Conservation (phyloP, 139 green algal species). For the Micractinium sp. region DNA sequence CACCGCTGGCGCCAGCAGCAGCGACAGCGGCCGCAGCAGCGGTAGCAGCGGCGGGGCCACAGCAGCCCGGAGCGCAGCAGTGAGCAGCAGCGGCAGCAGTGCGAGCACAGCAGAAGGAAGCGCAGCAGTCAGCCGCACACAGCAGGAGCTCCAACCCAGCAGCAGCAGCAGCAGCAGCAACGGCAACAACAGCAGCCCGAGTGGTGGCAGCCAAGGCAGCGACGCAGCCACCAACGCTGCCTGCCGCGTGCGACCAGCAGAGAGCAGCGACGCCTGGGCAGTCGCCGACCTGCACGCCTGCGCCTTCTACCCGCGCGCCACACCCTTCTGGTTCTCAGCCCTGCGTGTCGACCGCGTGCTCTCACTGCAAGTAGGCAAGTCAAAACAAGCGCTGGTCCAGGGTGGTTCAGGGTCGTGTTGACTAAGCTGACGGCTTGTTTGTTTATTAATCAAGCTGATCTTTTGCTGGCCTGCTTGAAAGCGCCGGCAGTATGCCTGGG, state of each 20-base stretch:
- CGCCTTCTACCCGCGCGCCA: slow-evolving; percentile 37
- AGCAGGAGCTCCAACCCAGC: neutral
- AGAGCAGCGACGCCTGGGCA: slow-evolving; percentile 40
- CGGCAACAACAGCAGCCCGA: neutral
- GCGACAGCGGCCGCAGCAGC: too few species aligned
- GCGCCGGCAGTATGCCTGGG: too few species aligned
- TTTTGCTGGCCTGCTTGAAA: too few species aligned
- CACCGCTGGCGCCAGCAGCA: too few species aligned
- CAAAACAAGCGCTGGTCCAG: neutral
- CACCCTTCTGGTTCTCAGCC: neutral
- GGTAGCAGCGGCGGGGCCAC: too few species aligned
- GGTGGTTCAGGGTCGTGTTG: neutral
- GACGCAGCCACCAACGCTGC: neutral
- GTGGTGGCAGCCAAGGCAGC: neutral
- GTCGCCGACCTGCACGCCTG: slow-evolving; percentile 45
- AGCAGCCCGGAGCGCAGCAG: too few species aligned
- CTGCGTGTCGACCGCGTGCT: slow-evolving; percentile 48
- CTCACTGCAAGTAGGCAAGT: slow-evolving; percentile 33
- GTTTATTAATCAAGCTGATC: neutral
- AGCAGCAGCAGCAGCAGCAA: slow-evolving; percentile 13
- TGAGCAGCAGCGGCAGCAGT: too few species aligned
- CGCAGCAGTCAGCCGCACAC: too few species aligned
- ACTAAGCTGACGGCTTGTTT: neutral
- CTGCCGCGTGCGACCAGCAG: slow-evolving; percentile 14
- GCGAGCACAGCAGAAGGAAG: too few species aligned